Percentiles rank a stretch among this genome's conserved stretches.
Evolutionary conservation across 2,329 filamentous ascomycete genomes (phyloP).

Genomic region (Pseudogymnoascus sp.): DNA sequence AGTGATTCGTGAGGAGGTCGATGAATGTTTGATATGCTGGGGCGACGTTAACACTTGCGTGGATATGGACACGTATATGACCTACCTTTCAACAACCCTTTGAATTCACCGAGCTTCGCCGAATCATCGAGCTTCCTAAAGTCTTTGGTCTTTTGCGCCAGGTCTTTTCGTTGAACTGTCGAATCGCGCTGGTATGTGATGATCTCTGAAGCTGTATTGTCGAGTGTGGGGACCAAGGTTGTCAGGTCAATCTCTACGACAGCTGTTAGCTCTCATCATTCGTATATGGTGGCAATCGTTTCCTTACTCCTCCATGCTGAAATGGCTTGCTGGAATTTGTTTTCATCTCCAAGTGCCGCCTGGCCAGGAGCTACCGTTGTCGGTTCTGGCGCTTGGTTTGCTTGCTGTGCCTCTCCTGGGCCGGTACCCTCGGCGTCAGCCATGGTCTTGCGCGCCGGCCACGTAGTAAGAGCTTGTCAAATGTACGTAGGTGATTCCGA

Average conservation of each 20-base stretch:
- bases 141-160: conserved; percentile 98
- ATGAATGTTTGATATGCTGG: conserved; percentile 94
- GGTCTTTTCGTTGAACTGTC: conserved; percentile 90
- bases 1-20: conserved; percentile 90
- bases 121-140: conserved; percentile 90
- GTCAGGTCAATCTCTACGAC: conserved; percentile 74
- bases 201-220: conserved; percentile 90
- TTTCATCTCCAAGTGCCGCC: conserved; percentile 47
- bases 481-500: neutral
- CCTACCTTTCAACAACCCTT: conserved; percentile 75
- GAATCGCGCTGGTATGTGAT: conserved; percentile 89
- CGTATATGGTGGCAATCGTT: conserved; percentile 8
- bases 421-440: neutral
- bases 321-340: conserved; percentile 95
- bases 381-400: neutral
- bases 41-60: neutral
- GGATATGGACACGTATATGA: conserved; percentile 4
- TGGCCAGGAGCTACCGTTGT: neutral
- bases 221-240: conserved; percentile 72
- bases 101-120: conserved; percentile 79
- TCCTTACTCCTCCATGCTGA: conserved; percentile 84
- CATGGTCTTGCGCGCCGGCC: neutral
- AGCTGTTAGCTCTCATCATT: conserved; percentile 14
- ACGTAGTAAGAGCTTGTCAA: neutral
- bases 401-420: neutral